Evolutionary conservation across 176 grass and related monocot genomes (phyloP).

Genomic region (Carex pumila): DNA sequence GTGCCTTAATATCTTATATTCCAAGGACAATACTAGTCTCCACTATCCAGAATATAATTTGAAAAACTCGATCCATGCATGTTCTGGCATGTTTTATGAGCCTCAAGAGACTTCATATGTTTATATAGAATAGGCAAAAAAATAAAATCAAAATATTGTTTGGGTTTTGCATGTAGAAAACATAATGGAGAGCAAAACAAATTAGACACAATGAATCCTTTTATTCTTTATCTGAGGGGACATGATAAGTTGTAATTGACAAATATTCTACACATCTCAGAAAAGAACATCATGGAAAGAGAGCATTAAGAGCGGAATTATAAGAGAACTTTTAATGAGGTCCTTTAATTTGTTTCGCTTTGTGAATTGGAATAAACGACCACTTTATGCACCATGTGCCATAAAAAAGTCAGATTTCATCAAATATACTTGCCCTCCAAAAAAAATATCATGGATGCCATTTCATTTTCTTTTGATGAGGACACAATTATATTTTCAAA

Average conservation of each 20-base stretch:
- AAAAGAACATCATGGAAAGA: constrained; percentile 6
- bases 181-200: constrained; percentile 6
- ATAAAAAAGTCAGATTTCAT: neutral
- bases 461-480: neutral
- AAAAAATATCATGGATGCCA: neutral
- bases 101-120: neutral
- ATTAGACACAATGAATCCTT: constrained; percentile 15
- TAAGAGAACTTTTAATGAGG: constrained; percentile 21
- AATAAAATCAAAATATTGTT: neutral
- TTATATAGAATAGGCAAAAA: neutral
- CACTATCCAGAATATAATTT: neutral
- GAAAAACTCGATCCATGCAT: neutral
- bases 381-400: constrained; percentile 3
- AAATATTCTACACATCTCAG: constrained; percentile 24
- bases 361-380: constrained; percentile 21
- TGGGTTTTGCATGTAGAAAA: neutral
- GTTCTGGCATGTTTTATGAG: neutral
- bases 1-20: neutral
- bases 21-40: neutral
- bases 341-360: constrained; percentile 21
- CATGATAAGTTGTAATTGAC: constrained; percentile 15
- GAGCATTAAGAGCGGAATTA: constrained; percentile 22
- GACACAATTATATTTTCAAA: neutral
- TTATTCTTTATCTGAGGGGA: constrained; percentile 24
- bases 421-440: neutral